A percentile compares a stretch with the other conserved stretches of the same genome.
Evolutionary conservation across 345 rosid species (phyloP).

Genomic region (Citrus sinensis): DVS_A1.0 CM039163.1:40895501-40896000

Average conservation of each 20-base stretch:
- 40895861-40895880: background rate
- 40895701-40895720: slow-evolving; percentile 98
- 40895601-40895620: slow-evolving; percentile 63
- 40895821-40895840: background rate
- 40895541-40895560: slow-evolving; percentile 89
- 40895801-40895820: background rate
- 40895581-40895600: slow-evolving; percentile 92
- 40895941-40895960: background rate
- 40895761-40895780: background rate
- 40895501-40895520: slow-evolving; percentile 90
- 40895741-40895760: background rate
- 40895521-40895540: slow-evolving; percentile 89
- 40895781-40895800: background rate
- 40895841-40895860: background rate
- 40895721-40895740: slow-evolving; percentile 19
- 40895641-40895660: slow-evolving; percentile 63
- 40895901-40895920: slow-evolving; percentile 55
- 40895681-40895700: slow-evolving; percentile 92
- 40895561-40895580: slow-evolving; percentile 88
- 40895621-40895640: slow-evolving; percentile 76
- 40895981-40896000: background rate
- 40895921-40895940: background rate
- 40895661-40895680: slow-evolving; percentile 62
- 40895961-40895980: background rate
- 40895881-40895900: too few species aligned